Evolutionary conservation across 768 basidiomycete genomes (phyloP).

Genomic region (Fistulinella prunicolor): DNA sequence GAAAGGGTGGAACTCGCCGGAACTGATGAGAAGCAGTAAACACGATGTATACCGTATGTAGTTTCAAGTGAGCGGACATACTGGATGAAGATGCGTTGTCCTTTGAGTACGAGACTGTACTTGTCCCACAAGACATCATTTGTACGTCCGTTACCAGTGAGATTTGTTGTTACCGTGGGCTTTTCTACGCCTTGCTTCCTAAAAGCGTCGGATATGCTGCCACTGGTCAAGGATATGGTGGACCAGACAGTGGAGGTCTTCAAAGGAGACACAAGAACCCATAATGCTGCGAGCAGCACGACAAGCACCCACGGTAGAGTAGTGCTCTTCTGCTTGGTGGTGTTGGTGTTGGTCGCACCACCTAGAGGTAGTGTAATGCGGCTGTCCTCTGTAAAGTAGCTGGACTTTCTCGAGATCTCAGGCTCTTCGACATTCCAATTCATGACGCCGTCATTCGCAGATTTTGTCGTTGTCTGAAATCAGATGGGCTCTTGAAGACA

Average conservation of each 20-base stretch:
- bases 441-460: slow-evolving; percentile 3
- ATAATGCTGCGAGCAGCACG: slow-evolving; percentile 16
- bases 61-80: slow-evolving; percentile 36
- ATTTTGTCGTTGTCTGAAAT: not conserved
- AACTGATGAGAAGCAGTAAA: slow-evolving; percentile 39
- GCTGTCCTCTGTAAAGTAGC: not conserved
- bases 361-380: not conserved
- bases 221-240: no score
- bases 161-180: not conserved
- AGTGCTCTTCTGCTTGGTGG: slow-evolving; percentile 4
- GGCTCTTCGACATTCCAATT: not conserved
- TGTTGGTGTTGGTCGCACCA: not conserved
- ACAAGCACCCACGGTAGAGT: slow-evolving; percentile 14
- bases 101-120: slow-evolving; percentile 66
- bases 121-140: slow-evolving; percentile 56
- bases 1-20: slow-evolving; percentile 85
- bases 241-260: slow-evolving; percentile 1
- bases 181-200: not conserved
- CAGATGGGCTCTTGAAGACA: no score
- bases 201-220: not conserved
- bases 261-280: slow-evolving; percentile 14
- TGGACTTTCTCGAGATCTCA: not conserved
- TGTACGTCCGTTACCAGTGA: slow-evolving; percentile 34
- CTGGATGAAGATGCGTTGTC: slow-evolving; percentile 72
- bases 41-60: not conserved